Base-by-base conservation (phyloP, 2,329 filamentous ascomycete species). In the Colletotrichum lupini region DNA sequence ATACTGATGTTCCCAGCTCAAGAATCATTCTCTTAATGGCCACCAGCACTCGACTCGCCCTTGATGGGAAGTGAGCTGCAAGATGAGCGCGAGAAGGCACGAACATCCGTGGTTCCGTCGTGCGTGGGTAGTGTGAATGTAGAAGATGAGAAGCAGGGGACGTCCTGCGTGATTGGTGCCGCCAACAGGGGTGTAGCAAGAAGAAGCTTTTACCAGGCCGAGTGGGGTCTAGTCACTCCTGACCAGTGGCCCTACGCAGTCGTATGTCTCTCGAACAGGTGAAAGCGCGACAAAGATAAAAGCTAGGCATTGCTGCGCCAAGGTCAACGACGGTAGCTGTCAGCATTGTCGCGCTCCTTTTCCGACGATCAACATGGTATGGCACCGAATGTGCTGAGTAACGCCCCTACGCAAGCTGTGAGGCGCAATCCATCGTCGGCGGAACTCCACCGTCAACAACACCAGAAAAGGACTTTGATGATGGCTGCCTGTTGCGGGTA, bases 101-200 rank as follows among this genome's bases (percentile, higher is more conserved):
- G 42, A 49, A 49, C 42, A 49, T 49, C 42, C 42, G 19, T 49
- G 16, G 16, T 49, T 49, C 42, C 42, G 19, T 22, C 7, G 37
- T 14, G 37, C 28, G 19, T 22, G 11, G 42, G 35, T 60, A 26
- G 28, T 24, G 7, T 59, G 7, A 35, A 24, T 22, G 28, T 32
- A 30, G 24, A 35, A 42, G 30, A 37, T 30, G 16, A 46, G 30
- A 56, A 49, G 42, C 42, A 22, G 42, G 42, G 42, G 42, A 19
- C 42, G 42, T 49, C 42, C 19, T 49, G 42, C 42, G 37, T 22
- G 42, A 5, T 30, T 56, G 32, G 35, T 24, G 53, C 30, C 32
- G 63, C 63, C 63, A 58, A 58, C 35, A 66, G 53, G 63, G 53
- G 42, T 35, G n/a, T 65, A 46, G 37, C 63, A 49, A 9, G 35